A percentile compares a stretch with the other conserved stretches of the same genome.
Conservation (phyloP, 1,284 basidiomycete species). For the Rhodotorula sp. region DNA sequence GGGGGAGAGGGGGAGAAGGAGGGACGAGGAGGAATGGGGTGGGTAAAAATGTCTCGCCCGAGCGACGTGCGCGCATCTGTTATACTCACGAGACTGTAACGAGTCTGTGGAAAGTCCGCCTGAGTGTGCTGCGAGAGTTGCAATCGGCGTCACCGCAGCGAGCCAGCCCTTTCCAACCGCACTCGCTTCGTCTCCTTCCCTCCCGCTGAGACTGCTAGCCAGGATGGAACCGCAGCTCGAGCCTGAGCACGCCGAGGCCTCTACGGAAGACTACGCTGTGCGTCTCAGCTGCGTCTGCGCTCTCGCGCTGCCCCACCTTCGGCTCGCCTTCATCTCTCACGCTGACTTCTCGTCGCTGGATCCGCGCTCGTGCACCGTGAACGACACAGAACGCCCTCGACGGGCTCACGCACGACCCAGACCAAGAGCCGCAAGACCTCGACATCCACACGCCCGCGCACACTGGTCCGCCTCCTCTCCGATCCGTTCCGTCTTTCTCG, state of each 20-base stretch:
- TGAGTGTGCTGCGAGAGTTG: too few species aligned
- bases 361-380: background rate
- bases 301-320: background rate
- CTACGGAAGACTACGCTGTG: constrained; percentile 9
- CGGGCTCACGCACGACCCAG: constrained; percentile 15
- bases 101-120: too few species aligned
- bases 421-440: constrained; percentile 7
- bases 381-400: constrained; percentile 11
- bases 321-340: background rate
- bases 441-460: constrained; percentile 23
- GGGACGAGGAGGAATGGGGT: constrained; percentile 1
- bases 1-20: background rate
- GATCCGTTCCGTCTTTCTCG: too few species aligned
- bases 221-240: background rate
- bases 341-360: background rate
- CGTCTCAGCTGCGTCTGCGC: background rate
- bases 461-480: background rate
- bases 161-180: background rate
- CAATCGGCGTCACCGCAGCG: too few species aligned
- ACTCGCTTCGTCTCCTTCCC: background rate
- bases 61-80: too few species aligned
- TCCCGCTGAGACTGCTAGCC: background rate
- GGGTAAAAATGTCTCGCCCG: background rate
- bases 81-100: too few species aligned
- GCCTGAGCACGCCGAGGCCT: background rate